Base-by-base conservation (phyloP, 352 stramenopile species). In the Phytophthora constricta region DNA sequence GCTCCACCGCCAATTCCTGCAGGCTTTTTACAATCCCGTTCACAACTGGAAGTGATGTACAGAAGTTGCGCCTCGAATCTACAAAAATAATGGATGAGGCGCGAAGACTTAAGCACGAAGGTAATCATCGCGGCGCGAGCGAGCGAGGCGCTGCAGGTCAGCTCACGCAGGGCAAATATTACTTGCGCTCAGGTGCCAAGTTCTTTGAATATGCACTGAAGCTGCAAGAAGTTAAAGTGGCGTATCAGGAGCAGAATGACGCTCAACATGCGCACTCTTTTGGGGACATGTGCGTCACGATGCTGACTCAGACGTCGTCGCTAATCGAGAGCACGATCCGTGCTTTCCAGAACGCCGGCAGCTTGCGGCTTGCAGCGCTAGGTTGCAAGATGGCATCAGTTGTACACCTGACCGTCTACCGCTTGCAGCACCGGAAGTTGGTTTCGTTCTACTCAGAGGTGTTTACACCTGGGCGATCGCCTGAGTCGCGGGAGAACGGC, bases 161-260 rank as follows among this genome's bases (percentile, higher is more conserved):
- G 56, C 61, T 87, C 25, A 87, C 84, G 14, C 80, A 91, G 60
- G 88, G 69, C 10, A 86, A 85, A 52, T 92, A 77, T 57, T 96
- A 93, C 50, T 76, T 96, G 43, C 80, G 77, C 13, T 90, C 86
- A 5, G 86, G 84, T 27, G 81, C 76, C 49, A 95, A 95, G 68
- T 96, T 95, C 65, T 91, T 96, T 34, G 80, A 93, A 65, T 79
- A 95, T 43, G 88, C 86, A 25, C 72, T 96, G 17, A 87, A 92
- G 46, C 66, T 93, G 17, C 82, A 87, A 25, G 85, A 96, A 52
- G 69, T 95, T 26, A 96, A 96, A 52, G 72, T 79, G n/a, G 86
- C 84, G 39, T 93, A 91, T 58, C 82, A 90, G 58, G 77, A 89
- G 39, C 61, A 84, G n/a, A 76, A 81, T 11, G 84, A 96, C 59